A percentile compares a stretch with the other conserved stretches of the same genome.
These are phyloP conservation scores for Plasmodium cynomolgi DNA, from an alignment of 169 alveolate species.

Conservation along the genomic window DNA sequence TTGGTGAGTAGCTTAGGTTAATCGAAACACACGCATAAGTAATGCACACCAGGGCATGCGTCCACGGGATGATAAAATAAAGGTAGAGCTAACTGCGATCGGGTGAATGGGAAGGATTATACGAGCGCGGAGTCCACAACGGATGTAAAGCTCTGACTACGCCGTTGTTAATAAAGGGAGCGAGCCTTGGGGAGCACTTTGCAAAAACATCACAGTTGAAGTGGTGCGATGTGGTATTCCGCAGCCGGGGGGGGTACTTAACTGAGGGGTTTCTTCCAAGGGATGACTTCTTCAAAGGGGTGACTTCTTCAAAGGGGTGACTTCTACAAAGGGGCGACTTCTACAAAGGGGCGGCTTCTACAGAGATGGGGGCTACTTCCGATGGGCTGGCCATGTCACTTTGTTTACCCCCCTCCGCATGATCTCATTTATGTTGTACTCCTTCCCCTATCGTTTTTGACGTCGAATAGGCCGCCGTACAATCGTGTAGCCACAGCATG, in stretches of 20 bases:
- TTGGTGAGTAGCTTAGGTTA: not conserved
- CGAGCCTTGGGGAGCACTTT: not conserved
- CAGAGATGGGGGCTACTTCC: not conserved
- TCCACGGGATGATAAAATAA: not conserved
- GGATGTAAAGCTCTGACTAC: not conserved
- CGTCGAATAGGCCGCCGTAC: conserved; percentile 27
- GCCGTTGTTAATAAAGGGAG: not conserved
- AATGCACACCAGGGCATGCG: not conserved
- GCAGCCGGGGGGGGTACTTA: not conserved
- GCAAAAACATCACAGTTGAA: not conserved
- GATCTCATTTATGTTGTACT: not conserved
- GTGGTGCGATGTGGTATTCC: not conserved
- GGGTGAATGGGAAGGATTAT: not conserved
- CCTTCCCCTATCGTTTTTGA: not conserved
- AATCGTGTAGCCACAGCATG: conserved; percentile 47
- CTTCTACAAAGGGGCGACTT: conserved; percentile 7
- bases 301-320: not conserved
- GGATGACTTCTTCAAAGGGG: conserved; percentile 10
- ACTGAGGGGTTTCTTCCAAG: not conserved
- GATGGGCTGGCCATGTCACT: not conserved
- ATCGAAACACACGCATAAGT: not conserved
- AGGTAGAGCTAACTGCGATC: not conserved
- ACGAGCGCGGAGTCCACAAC: not conserved
- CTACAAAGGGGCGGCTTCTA: no score
- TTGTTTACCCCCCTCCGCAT: not conserved